Conservation (phyloP, 83 land plant genomes). For the Picea abies region DNA sequence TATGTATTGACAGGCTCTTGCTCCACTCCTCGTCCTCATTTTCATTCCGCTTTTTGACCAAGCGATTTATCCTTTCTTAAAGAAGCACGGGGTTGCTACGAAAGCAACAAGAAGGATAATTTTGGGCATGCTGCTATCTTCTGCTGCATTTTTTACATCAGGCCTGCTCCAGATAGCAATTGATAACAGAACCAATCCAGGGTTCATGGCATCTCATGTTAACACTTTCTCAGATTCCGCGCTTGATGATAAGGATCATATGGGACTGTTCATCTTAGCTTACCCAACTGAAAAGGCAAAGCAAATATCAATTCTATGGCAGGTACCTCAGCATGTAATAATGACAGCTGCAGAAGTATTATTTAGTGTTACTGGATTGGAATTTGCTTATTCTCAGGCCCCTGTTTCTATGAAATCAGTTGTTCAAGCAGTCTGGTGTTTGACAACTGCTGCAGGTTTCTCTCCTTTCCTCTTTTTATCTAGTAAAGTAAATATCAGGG, state of each 20-base stretch:
- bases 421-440: conserved; percentile 42
- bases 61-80: conserved; percentile 13
- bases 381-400: conserved; percentile 47
- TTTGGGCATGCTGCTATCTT: conserved; percentile 30
- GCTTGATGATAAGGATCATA: not conserved
- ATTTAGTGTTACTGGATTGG: conserved; percentile 42
- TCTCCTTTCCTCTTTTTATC: not conserved
- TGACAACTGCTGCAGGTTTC: conserved; percentile 41
- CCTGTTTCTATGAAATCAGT: conserved; percentile 45
- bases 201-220: not conserved
- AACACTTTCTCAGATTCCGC: not conserved
- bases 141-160: conserved; percentile 33
- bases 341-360: conserved; percentile 34
- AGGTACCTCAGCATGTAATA: conserved; percentile 31
- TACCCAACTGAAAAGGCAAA: not conserved
- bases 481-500: not conserved
- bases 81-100: not conserved
- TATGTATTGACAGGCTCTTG: conserved; percentile 26
- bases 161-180: conserved; percentile 36
- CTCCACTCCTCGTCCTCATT: conserved; percentile 31
- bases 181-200: conserved; percentile 2
- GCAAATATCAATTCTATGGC: conserved; percentile 35
- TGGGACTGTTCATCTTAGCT: not conserved
- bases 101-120: conserved; percentile 29
- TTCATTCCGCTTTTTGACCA: conserved; percentile 38